Evolutionary conservation across 2,329 filamentous ascomycete species (phyloP).

Genomic region (Dichotomopilus funicola): DNA sequence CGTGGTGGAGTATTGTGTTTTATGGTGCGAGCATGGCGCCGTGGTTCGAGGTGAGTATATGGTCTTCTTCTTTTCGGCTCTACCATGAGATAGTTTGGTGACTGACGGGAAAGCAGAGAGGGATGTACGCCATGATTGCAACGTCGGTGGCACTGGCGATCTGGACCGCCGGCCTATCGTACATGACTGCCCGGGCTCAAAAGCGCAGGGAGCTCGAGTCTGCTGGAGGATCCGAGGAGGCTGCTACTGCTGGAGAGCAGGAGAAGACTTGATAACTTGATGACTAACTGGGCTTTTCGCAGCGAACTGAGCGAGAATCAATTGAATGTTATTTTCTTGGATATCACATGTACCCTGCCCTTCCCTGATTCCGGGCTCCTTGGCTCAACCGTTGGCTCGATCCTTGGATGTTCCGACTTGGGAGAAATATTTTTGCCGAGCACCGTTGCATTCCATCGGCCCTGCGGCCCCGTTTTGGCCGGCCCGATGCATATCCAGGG

Average conservation of each 20-base stretch:
- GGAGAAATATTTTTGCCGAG: no score
- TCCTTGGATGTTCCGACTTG: no score
- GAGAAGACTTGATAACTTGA: not conserved
- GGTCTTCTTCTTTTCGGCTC: not conserved
- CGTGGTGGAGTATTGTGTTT: constrained; percentile 68
- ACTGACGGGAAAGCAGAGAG: constrained; percentile 36
- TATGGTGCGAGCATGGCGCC: constrained; percentile 62
- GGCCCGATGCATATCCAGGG: no score
- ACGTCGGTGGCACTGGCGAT: constrained; percentile 51
- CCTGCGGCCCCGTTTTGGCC: no score
- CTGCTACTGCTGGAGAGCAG: not conserved
- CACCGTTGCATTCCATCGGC: no score
- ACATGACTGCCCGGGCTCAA: constrained; percentile 29
- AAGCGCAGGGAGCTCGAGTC: not conserved
- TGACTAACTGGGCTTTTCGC: no score
- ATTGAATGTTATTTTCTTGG: no score
- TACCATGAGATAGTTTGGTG: not conserved
- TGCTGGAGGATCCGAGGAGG: not conserved
- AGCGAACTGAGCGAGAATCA: no score
- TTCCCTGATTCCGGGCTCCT: no score
- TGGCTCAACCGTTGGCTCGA: no score
- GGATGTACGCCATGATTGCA: constrained; percentile 71
- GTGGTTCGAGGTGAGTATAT: constrained; percentile 50
- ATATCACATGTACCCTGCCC: no score
- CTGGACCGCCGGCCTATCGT: constrained; percentile 52